Evolutionary conservation across 768 basidiomycete species (phyloP).

Genomic region (Lactarius evosmus): DNA sequence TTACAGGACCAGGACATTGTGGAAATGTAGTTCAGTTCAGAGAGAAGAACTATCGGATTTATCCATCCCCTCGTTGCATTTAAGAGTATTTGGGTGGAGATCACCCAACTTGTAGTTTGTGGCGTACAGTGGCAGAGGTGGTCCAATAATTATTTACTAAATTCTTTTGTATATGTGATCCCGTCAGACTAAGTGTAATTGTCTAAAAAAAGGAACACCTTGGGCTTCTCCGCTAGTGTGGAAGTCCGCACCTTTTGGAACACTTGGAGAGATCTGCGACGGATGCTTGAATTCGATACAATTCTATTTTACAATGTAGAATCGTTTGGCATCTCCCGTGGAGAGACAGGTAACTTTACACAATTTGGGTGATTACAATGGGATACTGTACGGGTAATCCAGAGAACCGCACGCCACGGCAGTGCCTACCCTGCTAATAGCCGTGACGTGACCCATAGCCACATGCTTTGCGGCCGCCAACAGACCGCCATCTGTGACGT

Average conservation of each 20-base stretch:
- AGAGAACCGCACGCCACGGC: neutral
- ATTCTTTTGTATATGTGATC: neutral
- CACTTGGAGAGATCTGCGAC: neutral
- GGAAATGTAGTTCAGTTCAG: neutral
- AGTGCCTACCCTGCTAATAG: neutral
- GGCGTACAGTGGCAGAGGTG: neutral
- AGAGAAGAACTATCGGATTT: neutral
- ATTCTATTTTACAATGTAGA: neutral
- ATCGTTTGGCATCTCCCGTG: neutral
- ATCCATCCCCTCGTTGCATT: neutral
- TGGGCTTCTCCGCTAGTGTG: too few relatives aligned
- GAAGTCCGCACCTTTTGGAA: too few relatives aligned
- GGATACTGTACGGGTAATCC: neutral
- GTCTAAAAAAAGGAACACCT: too few relatives aligned
- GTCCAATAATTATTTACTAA: too few relatives aligned
- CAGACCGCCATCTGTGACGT: neutral
- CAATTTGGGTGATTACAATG: neutral
- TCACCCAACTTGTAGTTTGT: too few relatives aligned
- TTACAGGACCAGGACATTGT: neutral
- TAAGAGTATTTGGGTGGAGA: neutral
- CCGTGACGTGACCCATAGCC: neutral
- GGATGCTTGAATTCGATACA: neutral
- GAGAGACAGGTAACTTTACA: neutral
- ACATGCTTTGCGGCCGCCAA: conserved; percentile 7
- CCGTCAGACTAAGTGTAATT: too few relatives aligned